A percentile compares a stretch with the other conserved stretches of the same genome.
phyloP scores from a whole-genome alignment of 2,329 filamentous ascomycete species.

The Macrophomina phaseolina region DNA sequence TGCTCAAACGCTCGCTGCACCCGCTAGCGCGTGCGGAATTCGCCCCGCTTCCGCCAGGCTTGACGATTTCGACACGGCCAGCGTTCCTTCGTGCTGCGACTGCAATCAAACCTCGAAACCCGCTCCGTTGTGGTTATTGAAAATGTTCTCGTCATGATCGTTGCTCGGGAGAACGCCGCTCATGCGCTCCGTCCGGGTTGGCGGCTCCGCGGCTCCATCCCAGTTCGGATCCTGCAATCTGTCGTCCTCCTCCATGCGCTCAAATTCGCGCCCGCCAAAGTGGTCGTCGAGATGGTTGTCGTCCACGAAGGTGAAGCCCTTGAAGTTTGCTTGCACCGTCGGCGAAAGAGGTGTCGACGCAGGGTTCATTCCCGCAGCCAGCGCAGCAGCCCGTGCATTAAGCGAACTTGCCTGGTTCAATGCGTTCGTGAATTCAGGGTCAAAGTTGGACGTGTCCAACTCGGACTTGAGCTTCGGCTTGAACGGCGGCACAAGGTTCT shows the following conservation, averaged over 20 bases:
- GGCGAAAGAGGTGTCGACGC: constrained; percentile 92
- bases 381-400: constrained; percentile 85
- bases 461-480: constrained; percentile 97
- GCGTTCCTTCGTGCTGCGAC: constrained; percentile 6
- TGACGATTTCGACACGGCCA: constrained; percentile 21
- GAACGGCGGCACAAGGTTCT: constrained; percentile 93
- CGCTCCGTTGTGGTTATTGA: constrained; percentile 46
- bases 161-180: constrained; percentile 55
- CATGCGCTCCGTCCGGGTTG: constrained; percentile 52
- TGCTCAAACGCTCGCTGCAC: constrained; percentile 5
- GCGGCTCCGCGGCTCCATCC: constrained; percentile 40
- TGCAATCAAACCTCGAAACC: constrained; percentile 43
- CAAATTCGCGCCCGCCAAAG: constrained; percentile 55
- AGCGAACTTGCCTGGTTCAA: constrained; percentile 80
- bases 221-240: constrained; percentile 49
- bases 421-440: constrained; percentile 97
- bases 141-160: constrained; percentile 53
- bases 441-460: constrained; percentile 96
- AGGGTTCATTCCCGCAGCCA: constrained; percentile 80
- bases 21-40: constrained; percentile 7
- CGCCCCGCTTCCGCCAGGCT: constrained; percentile 10
- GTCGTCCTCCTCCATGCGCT: constrained; percentile 50
- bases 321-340: constrained; percentile 96
- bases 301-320: constrained; percentile 98
- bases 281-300: constrained; percentile 93